These are phyloP conservation scores for Saturnispora zaruensis DNA, from an alignment of 805 yeast species.

Conservation along the genomic window DNA sequence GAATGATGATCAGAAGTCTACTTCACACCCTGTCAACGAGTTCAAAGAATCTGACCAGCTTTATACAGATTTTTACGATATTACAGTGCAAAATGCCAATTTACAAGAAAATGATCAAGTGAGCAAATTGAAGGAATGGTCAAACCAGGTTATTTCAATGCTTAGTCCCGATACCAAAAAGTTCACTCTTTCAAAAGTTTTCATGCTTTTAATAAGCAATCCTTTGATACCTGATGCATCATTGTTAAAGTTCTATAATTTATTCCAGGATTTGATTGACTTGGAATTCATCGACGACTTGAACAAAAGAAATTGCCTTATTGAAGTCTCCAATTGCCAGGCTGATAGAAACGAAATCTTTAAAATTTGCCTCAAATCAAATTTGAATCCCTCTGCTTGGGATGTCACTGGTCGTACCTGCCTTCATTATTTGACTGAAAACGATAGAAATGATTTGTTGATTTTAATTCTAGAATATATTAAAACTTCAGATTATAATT, in stretches of 20 bases:
- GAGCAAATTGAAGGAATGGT: conserved; percentile 27
- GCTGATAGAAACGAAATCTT: conserved; percentile 22
- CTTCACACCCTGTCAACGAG: conserved; percentile 7
- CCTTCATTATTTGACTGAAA: conserved; percentile 74
- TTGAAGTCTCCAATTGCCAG: conserved; percentile 44
- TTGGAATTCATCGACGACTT: conserved; percentile 60
- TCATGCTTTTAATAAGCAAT: conserved; percentile 57
- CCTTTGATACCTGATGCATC: conserved; percentile 58
- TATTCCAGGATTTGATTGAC: conserved; percentile 49
- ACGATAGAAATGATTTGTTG: conserved; percentile 40
- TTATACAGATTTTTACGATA: conserved; percentile 53
- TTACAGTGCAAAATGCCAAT: conserved; percentile 29
- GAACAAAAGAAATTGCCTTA: conserved; percentile 65
- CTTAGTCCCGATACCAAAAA: conserved; percentile 33
- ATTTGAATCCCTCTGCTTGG: conserved; percentile 29
- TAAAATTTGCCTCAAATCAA: conserved; percentile 20
- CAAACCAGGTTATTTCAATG: conserved; percentile 38
- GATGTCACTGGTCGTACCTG: conserved; percentile 76
- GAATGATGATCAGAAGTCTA: conserved; percentile 5
- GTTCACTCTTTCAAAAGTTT: conserved; percentile 56
- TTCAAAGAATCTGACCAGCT: conserved; percentile 46
- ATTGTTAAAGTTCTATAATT: conserved; percentile 38
- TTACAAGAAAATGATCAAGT: conserved; percentile 29
- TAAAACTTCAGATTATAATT: conserved; percentile 1
- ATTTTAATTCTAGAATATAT: conserved; percentile 23